Conservation (phyloP, 768 basidiomycete genomes). For the Mycena haematopus region DNA sequence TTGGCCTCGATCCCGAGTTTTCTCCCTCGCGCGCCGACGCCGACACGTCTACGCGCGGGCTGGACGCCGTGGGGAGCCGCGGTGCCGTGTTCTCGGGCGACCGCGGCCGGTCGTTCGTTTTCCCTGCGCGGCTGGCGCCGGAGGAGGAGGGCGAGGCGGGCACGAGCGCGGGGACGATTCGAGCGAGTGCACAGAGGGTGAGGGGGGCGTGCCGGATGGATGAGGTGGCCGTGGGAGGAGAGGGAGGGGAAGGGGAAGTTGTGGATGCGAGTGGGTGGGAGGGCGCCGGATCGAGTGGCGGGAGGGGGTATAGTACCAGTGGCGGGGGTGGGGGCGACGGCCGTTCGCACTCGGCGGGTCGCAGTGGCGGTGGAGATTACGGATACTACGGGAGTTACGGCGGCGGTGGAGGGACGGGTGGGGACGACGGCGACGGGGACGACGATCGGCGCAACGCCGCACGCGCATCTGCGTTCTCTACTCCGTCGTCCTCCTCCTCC, state of each 20-base stretch:
- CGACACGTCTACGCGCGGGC: background rate
- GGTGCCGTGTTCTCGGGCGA: background rate
- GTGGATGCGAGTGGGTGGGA: conserved; percentile 39
- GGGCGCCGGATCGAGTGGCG: conserved; percentile 34
- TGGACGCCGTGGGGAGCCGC: background rate
- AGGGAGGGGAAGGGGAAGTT: conserved; percentile 27
- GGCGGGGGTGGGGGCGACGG: conserved; percentile 26
- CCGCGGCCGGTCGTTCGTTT: conserved; percentile 12
- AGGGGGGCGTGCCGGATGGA: conserved; percentile 19
- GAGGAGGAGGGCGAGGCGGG: conserved; percentile 45
- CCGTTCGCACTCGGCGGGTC: conserved; percentile 27
- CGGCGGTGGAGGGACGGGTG: conserved; percentile 32
- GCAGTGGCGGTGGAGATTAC: conserved; percentile 25
- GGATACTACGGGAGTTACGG: conserved; percentile 32
- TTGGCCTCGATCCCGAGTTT: background rate
- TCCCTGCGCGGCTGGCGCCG: conserved; percentile 8
- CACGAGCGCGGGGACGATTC: conserved; percentile 54
- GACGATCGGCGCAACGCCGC: conserved; percentile 36
- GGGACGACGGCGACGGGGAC: conserved; percentile 43
- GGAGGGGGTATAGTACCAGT: conserved; percentile 24
- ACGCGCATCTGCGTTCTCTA: conserved; percentile 41
- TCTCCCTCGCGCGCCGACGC: background rate
- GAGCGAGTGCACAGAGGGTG: conserved; percentile 33
- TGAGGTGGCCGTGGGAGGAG: conserved; percentile 19
- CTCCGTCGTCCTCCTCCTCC: too few species aligned